Conservation (phyloP, 1,139 yeast species). For the Debaryomyces udenii region DNA sequence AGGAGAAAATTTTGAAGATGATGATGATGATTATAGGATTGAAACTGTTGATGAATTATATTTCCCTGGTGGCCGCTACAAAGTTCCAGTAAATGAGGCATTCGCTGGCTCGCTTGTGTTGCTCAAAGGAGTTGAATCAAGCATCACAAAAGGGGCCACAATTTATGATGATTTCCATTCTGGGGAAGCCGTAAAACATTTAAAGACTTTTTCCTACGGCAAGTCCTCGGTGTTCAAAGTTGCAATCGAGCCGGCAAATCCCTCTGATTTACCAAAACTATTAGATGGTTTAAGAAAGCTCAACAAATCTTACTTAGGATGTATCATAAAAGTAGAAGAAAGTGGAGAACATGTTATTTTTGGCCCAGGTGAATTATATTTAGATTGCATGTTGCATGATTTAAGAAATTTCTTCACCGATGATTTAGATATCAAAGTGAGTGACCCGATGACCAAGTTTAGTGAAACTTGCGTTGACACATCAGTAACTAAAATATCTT, state of each 20-base stretch:
- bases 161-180: constrained; percentile 26
- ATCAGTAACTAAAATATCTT: constrained; percentile 65
- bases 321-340: constrained; percentile 73
- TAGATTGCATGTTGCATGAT: constrained; percentile 85
- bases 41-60: constrained; percentile 52
- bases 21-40: constrained; percentile 55
- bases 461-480: constrained; percentile 74
- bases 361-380: constrained; percentile 85
- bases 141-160: constrained; percentile 63
- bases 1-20: constrained; percentile 57
- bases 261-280: constrained; percentile 76
- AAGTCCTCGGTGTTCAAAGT: constrained; percentile 71
- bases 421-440: constrained; percentile 73
- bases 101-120: constrained; percentile 69
- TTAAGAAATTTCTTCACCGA: constrained; percentile 60
- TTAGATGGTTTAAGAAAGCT: constrained; percentile 67
- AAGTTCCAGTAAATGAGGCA: constrained; percentile 55
- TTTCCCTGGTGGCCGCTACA: constrained; percentile 74
- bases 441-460: constrained; percentile 82
- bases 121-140: constrained; percentile 61
- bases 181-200: constrained; percentile 20
- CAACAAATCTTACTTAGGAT: constrained; percentile 66
- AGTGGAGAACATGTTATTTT: constrained; percentile 83
- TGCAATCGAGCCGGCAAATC: constrained; percentile 80
- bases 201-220: constrained; percentile 48